phyloP scores from a whole-genome alignment of 352 stramenopile species.

The Phytophthora tubulina region DNA sequence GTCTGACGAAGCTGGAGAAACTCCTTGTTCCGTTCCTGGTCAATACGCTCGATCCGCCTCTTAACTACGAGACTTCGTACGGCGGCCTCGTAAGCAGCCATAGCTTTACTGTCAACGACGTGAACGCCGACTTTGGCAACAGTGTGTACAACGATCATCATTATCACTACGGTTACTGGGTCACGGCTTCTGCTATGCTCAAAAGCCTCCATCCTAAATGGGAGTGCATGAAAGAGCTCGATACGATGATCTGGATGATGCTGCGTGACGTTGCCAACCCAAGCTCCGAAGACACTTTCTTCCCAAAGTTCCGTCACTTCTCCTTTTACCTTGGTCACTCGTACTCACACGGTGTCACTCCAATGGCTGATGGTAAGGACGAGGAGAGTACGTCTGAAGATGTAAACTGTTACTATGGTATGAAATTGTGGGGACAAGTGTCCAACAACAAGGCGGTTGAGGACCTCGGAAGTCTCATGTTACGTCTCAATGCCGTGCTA shows the following conservation, averaged over 20 bases:
- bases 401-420: conserved; percentile 83
- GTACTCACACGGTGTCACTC: conserved; percentile 71
- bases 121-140: conserved; percentile 79
- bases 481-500: conserved; percentile 68
- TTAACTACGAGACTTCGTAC: conserved; percentile 76
- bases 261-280: conserved; percentile 79
- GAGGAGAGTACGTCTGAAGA: conserved; percentile 79
- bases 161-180: conserved; percentile 86
- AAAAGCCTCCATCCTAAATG: conserved; percentile 67
- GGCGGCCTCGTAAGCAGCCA: conserved; percentile 56
- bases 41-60: conserved; percentile 54
- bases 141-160: conserved; percentile 86
- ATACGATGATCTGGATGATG: conserved; percentile 67
- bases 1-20: conserved; percentile 60
- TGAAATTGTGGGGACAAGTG: conserved; percentile 75
- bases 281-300: conserved; percentile 57
- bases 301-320: conserved; percentile 78
- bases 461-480: conserved; percentile 73
- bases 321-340: conserved; percentile 78
- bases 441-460: conserved; percentile 62
- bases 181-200: conserved; percentile 65
- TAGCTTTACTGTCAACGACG: conserved; percentile 54
- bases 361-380: conserved; percentile 72
- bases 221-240: conserved; percentile 57
- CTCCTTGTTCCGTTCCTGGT: conserved; percentile 64